Evolutionary conservation across 352 stramenopile genomes (phyloP).

Genomic region (Blastocystis sp.): DNA sequence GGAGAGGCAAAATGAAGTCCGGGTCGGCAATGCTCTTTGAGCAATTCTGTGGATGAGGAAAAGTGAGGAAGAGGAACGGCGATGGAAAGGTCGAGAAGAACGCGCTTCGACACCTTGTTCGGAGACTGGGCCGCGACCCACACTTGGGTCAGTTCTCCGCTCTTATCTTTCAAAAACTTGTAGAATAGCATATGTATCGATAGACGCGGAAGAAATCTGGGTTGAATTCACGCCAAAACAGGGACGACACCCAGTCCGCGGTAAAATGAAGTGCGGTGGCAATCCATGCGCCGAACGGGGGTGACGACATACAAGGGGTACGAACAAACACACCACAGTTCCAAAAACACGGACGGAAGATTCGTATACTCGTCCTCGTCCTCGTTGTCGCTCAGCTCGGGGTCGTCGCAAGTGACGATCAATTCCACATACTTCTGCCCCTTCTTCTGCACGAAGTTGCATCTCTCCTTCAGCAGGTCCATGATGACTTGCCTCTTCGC

Average conservation of each 20-base stretch:
- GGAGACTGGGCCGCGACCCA: conserved; percentile 10
- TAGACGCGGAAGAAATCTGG: background rate
- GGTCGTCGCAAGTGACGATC: background rate
- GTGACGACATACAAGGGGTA: background rate
- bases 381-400: background rate
- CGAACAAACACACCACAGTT: conserved; percentile 53
- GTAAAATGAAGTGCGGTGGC: background rate
- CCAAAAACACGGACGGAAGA: conserved; percentile 15
- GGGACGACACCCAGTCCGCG: background rate
- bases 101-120: conserved; percentile 36
- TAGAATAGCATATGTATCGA: conserved; percentile 63
- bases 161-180: conserved; percentile 51
- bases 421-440: conserved; percentile 52
- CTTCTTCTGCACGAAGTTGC: conserved; percentile 26
- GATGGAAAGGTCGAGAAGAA: conserved; percentile 10
- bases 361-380: conserved; percentile 19
- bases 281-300: background rate
- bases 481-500: conserved; percentile 2
- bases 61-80: background rate
- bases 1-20: conserved; percentile 4
- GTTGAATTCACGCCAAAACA: conserved; percentile 5
- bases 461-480: background rate
- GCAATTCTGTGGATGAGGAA: background rate
- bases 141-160: conserved; percentile 22
- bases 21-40: conserved; percentile 14